A percentile compares a stretch with the other conserved stretches of the same genome.
These are phyloP conservation scores for Kewa caespitosa DNA, from an alignment of 179 eudicot genomes.

Conservation along the genomic window DNA sequence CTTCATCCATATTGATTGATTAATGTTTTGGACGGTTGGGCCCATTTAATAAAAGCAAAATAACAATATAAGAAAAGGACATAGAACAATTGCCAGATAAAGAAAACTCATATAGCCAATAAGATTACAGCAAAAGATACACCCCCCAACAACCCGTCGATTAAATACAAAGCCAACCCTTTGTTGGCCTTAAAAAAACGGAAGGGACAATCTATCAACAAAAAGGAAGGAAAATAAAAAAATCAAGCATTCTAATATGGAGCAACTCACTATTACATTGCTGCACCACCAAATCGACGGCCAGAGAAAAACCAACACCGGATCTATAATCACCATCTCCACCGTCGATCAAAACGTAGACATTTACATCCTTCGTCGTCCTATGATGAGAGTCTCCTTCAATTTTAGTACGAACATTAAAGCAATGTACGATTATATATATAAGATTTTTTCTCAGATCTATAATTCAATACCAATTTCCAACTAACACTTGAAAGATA, in stretches of 20 bases:
- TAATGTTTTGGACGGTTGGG: background rate
- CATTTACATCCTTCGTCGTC: too few species aligned
- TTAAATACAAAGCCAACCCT: slow-evolving; percentile 4
- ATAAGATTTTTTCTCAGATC: too few species aligned
- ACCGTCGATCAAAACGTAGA: background rate
- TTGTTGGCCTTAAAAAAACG: background rate
- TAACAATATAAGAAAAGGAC: slow-evolving; percentile 12
- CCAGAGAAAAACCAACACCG: background rate
- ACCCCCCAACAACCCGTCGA: background rate
- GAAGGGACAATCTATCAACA: slow-evolving; percentile 1
- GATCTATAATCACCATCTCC: background rate
- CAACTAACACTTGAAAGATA: too few species aligned
- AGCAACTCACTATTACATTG: background rate
- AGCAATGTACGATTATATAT: too few species aligned
- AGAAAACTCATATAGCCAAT: slow-evolving; percentile 17
- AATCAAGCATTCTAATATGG: background rate
- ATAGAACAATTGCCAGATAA: slow-evolving; percentile 13
- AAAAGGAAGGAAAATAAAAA: background rate
- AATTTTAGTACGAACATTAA: too few species aligned
- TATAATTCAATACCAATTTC: too few species aligned
- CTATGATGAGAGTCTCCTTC: too few species aligned
- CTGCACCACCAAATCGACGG: background rate
- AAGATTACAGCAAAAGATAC: slow-evolving; percentile 22
- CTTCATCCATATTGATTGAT: background rate
- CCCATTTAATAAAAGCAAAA: background rate